Percentiles rank a stretch among this genome's conserved stretches.
phyloP scores from a whole-genome alignment of 441 rosid genomes.

The Corymbia calophylla region DNA sequence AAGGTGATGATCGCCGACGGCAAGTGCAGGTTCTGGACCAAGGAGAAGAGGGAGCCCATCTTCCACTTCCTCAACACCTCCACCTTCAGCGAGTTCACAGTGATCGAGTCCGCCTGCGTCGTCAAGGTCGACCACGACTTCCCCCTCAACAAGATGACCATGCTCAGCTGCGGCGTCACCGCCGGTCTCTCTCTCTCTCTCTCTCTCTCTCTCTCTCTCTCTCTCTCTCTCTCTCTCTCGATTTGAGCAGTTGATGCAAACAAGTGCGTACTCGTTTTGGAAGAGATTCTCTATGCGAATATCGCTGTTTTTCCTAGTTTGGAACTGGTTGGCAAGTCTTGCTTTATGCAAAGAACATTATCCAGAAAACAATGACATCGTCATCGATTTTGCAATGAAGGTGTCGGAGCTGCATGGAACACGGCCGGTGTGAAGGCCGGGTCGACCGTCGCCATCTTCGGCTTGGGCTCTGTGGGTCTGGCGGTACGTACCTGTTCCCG shows the following conservation, averaged over 20 bases:
- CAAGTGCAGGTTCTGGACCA: slow-evolving; percentile 24
- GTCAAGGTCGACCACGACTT: slow-evolving; percentile 18
- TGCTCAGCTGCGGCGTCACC: slow-evolving; percentile 40
- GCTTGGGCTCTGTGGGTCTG: slow-evolving; percentile 34
- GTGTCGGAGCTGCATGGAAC: slow-evolving; percentile 48
- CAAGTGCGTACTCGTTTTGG: background rate
- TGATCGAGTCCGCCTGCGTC: slow-evolving; percentile 32
- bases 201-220: background rate
- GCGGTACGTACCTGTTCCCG: slow-evolving; percentile 17
- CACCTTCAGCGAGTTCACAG: slow-evolving; percentile 41
- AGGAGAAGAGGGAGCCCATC: slow-evolving; percentile 18
- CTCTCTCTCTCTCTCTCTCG: background rate
- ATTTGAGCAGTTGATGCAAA: background rate
- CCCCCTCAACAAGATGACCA: slow-evolving; percentile 31
- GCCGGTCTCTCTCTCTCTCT: slow-evolving; percentile 13
- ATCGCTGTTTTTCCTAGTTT: background rate
- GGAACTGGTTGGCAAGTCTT: background rate
- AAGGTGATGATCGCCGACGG: slow-evolving; percentile 32
- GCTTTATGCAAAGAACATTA: background rate
- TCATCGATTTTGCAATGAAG: background rate
- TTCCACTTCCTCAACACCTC: slow-evolving; percentile 42
- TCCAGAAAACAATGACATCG: no score
- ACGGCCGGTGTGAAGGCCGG: slow-evolving; percentile 29
- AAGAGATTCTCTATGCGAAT: background rate
- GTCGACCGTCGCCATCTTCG: slow-evolving; percentile 34